Evolutionary conservation across 202 grass and related monocot species (phyloP), one percentile per base, ranked within the genome.

Genomic region (Panicum hallii): DNA sequence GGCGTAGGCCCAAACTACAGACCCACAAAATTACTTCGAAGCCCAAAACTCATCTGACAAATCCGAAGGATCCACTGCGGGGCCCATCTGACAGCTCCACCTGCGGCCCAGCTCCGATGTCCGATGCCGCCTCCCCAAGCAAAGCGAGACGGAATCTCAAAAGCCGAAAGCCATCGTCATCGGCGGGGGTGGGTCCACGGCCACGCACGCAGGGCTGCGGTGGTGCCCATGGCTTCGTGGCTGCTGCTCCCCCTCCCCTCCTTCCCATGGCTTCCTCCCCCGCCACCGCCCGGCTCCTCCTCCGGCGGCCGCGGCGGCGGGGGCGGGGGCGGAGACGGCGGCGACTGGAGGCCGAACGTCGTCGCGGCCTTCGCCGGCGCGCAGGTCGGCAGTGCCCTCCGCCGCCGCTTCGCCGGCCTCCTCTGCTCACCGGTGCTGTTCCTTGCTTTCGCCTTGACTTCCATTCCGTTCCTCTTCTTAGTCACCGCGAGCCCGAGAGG

Each of bases 321-420:
- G 7, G 84, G 23, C 0, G 84, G 79, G 4, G 70, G 81, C 28
- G 69, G 80, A 34, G 88, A 83, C 45, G 67, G 79, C 34, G 75
- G 80, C 38, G 80, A 87, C 34, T 90, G 89, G 89, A 84, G 53
- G 84, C 80, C 75, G 5, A 84, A 82, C 78, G 66, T 91, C 40
- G 28, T 91, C 67, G 80, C 68, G n/a, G 83, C 82, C 22, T 70
- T 88, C 84, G 83, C 85, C 32, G 88, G 85, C 55, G 68, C 45
- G 13, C 86, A 87, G 13, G 72, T 94, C 65, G 92, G 83, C 65
- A 80, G 87, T n/a, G 30, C 84, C 53, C 72, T 94, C 72, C 92
- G 92, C 52, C 80, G 87, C 34, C 87, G 86, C 78, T 77, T 88
- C 69, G 78, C 82, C 16, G 69, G 67, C 16, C 82, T 87, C 81